A percentile compares a stretch with the other conserved stretches of the same genome.
Conservation (phyloP, 2,329 filamentous ascomycete genomes). For the Cyphellophora attinorum region DNA sequence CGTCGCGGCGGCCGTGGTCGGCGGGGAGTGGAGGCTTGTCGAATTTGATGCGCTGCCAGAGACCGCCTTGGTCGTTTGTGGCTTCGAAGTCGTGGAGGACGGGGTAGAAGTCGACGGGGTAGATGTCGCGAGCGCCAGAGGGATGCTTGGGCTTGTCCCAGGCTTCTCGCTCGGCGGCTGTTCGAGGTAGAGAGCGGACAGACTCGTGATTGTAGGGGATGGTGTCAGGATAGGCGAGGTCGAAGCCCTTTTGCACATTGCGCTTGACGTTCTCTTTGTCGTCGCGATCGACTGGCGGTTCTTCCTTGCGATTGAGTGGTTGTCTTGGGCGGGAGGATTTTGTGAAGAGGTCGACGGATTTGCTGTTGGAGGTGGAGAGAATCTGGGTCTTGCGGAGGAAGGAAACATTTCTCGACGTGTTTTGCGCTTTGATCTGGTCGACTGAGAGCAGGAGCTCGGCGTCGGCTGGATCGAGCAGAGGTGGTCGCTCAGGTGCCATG, state of each 20-base stretch:
- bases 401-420: constrained; percentile 64
- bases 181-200: constrained; percentile 12
- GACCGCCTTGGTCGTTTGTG: constrained; percentile 45
- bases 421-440: constrained; percentile 74
- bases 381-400: constrained; percentile 96
- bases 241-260: constrained; percentile 54
- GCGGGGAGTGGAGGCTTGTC: constrained; percentile 47
- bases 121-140: constrained; percentile 42
- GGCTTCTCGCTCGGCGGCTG: constrained; percentile 42
- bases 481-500: constrained; percentile 62
- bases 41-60: constrained; percentile 53
- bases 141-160: constrained; percentile 54
- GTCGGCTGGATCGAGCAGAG: constrained; percentile 72
- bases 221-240: constrained; percentile 53
- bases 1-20: constrained; percentile 41
- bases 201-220: constrained; percentile 41
- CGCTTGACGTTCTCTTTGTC: constrained; percentile 53
- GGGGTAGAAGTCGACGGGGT: constrained; percentile 51
- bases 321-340: constrained; percentile 2
- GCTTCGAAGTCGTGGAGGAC: constrained; percentile 53
- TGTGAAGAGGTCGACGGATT: constrained; percentile 23
- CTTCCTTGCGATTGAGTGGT: constrained; percentile 5
- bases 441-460: constrained; percentile 73
- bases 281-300: constrained; percentile 33
- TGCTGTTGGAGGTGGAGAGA: constrained; percentile 42